Evolutionary conservation across 2,329 filamentous ascomycete species (phyloP), one percentile per base, ranked within the genome.

Genomic region (Blastomyces gilchristii): DNA sequence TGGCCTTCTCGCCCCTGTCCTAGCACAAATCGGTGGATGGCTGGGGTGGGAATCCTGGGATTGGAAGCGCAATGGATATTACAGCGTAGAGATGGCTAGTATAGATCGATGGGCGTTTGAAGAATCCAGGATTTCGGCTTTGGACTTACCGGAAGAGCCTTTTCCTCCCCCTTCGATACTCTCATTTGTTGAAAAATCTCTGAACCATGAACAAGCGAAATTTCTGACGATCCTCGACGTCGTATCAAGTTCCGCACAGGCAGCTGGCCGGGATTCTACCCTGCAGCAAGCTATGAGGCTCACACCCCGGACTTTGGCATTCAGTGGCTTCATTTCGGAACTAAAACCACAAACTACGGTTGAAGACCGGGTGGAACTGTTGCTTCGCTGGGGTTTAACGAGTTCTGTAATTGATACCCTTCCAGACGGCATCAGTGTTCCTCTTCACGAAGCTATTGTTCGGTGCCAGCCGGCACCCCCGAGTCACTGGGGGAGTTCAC

Each of bases 1-100:
- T 28, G 75, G 79, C 16, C 79, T 82, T 52, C 75, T 97, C 28
- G 84, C 85, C n/a, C 86, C 89, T 18, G 74, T 97, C 1, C 78
- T 97, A 53, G 86, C 87, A 56, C 93, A 97, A 72, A 81, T 99
- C 63, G 85, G 88, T 0, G 80, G 82, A 61, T 97, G 93, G 92
- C 79, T 99, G 31, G 84, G 85, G 9, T 96, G 93, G 82, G 73
- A 78, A 34, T 79, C 77, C 31, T 90, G 87, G 87, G 76, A 75
- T 50, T 82, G 77, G 74, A 75, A 72, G 45, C 70, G 74, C 14
- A 78, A 81, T 62, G 75, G 77, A 25, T 85, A 83, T 64, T 88
- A 86, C 71, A 79, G 82, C 58, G 75, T 82, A n/a, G 86, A 89
- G 67, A 82, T 84, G 64, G 80, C 80, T 34, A 80, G 79, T 61